Base-by-base conservation (phyloP, 2,329 filamentous ascomycete genomes). In the Diaporthe caulivora region DNA sequence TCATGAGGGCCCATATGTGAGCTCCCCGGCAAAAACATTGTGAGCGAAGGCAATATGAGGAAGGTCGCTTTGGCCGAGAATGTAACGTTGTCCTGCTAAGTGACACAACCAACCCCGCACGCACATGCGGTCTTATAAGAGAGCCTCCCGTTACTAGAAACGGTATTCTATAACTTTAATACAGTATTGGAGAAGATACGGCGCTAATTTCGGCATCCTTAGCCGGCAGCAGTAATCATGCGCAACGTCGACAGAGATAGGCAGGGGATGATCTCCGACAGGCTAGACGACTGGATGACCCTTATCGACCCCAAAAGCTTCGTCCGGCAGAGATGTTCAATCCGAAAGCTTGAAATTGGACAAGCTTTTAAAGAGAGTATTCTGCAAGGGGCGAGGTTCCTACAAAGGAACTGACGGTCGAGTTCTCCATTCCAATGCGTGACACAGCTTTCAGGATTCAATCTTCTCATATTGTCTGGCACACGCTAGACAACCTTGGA, bases 281-380 rank as follows among this genome's bases (percentile, higher is more conserved):
- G 58, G 58, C 26, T 21, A 26, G 40, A 11, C 34, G 26, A n/a
- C 64, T 34, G 24, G 21, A 18, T 21, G 18, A 2, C 8, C 5
- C 37, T 57, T 57, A 69, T 69, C 51, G 57, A 31, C 54, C 37
- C 26, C 47, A 57, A 44, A 44, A 57, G 65, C 65, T 57, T 40
- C 26, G 47, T 47, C 26, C 24, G 65, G 51, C 51, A 69, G 51
- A 55, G 65, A 57, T 47, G 21, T 31, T 24, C 40, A 15, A 31
- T n/a, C 40, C 26, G 4, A 44, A 47, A 49, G 58, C 40, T 47
- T 24, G 37, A 47, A 6, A n/a, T 7, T 21, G 51, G n/a, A 18
- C 9, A 69, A 24, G 13, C 65, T 18, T 47, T 29, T 24, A 26
- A 18, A 13, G 49, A 29, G 24, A 10, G 18, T n/a, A n/a, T n/a